Base-by-base conservation (phyloP, 1,284 basidiomycete genomes). In the Ceratobasidium sp. region DNA sequence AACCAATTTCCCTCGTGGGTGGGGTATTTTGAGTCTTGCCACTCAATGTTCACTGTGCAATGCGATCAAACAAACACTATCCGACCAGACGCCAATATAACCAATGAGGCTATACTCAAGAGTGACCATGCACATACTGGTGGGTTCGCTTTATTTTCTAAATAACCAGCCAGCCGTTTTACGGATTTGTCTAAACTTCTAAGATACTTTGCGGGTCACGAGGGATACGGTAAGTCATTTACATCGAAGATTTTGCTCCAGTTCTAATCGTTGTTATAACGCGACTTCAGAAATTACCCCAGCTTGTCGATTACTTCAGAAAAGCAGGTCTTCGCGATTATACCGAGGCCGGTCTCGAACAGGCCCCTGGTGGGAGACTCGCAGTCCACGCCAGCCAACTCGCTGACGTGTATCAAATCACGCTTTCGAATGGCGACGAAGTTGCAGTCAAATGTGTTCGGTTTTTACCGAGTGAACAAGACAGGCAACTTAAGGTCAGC, bases 391-490 rank as follows among this genome's bases (percentile, higher is more conserved):
- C 4, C 39, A 40, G 60, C 28, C 3, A 2, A 26, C 39, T 71
- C 23, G 69, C 69, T 2, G 53, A 71, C 26, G 51, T 71, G 3
- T 71, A 40, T 39, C 58, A 58, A 56, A 18, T 71, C 7, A 40
- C 51, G n/a, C 39, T 71, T 7, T 56, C 33, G 69, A n/a, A 58
- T 18, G 39, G 53, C 4, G 7, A 7, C 15, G 23, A 3, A 3
- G 39, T 71, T 40, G 69, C 69, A 39, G 69, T 71, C 18, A 71
- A 71, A 28, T 71, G 69, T 44, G 33, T 58, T 20, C 20, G 40
- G 20, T 40, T 44, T 44, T n/a, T 61, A 61, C 18, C 26, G 7
- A 42, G 20, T 44, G 40, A 12, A 23, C 51, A 15, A 58, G 5
- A 58, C 53, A 58, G 33, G 51, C 12, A 71, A 18, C 28, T 71